Base-by-base conservation (phyloP, 306 rosid genomes). In the Fragaria ananassa region DNA sequence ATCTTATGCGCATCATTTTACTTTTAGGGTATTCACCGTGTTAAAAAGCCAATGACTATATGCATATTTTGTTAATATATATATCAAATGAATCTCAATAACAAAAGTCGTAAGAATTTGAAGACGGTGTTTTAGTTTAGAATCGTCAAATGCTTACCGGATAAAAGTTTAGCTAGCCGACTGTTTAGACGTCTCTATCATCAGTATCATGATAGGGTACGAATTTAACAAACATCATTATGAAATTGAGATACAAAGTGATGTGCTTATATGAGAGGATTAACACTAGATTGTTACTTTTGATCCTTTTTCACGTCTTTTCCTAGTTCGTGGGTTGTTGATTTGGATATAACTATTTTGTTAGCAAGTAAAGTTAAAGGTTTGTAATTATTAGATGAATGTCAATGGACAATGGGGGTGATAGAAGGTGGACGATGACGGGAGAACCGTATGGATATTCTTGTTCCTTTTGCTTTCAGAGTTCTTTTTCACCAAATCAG, bases 391-490 rank as follows among this genome's bases (percentile, higher is more conserved):
- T 72, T 37, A 18, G 66, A 41, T 37, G 39, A 53, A 6, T n/a
- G 64, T 54, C 21, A 37, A 53, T 19, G 29, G 21, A 14, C 21
- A 37, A 51, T 19, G 29, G 21, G 25, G 47, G 34, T 18, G n/a
- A 34, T 34, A 42, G 69, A 34, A 17, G 69, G 65, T 51, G 49
- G 35, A 71, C 54, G 34, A 21, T 71, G 65, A 72, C 65, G 21
- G 62, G 46, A 71, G 29, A 45, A 4, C 66, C 35, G 37, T 7
- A 34, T 58, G 27, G 45, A 42, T 39, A 7, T 39, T 7, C 42
- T 39, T 39, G 13, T 34, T 71, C 45, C 63, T 51, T 51, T 44
- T 44, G 56, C 72, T 68, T 70, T 69, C 73, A 23, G n/a, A 14
- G 8, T 25, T 60, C 18, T 54, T 23, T 27, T 27, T 64, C 69